Conservation (phyloP, 2,329 filamentous ascomycete species). For the Beauveria brongniartii region DNA sequence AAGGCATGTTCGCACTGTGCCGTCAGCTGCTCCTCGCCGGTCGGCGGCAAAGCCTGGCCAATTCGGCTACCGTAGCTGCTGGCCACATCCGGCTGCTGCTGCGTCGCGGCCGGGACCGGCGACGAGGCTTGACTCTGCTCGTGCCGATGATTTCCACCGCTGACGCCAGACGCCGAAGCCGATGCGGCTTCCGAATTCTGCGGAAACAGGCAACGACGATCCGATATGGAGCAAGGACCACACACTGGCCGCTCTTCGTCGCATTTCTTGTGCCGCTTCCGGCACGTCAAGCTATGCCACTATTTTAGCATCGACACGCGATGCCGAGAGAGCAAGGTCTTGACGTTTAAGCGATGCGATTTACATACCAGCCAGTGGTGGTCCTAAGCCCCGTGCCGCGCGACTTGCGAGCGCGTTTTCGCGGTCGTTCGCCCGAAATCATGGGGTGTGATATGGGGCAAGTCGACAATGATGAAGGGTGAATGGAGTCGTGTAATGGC, state of each 20-base stretch:
- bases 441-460: neutral
- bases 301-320: neutral
- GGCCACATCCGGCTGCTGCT: neutral
- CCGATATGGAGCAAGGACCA: conserved; percentile 18
- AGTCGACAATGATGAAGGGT: neutral
- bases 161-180: neutral
- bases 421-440: conserved; percentile 6
- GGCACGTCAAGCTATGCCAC: conserved; percentile 31
- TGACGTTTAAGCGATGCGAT: neutral
- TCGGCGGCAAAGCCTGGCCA: neutral
- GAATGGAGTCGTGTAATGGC: neutral
- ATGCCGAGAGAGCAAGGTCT: neutral
- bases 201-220: conserved; percentile 18
- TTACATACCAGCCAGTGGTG: conserved; percentile 31
- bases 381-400: conserved; percentile 34
- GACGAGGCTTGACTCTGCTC: neutral
- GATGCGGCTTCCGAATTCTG: neutral
- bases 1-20: neutral
- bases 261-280: conserved; percentile 41
- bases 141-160: neutral
- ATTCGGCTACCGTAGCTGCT: neutral
- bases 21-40: neutral
- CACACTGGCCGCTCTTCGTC: conserved; percentile 31
- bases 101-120: too few relatives aligned
- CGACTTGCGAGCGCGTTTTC: conserved; percentile 25